phyloP scores from a whole-genome alignment of 805 yeast genomes.

The Candida palmyrensis region DNA sequence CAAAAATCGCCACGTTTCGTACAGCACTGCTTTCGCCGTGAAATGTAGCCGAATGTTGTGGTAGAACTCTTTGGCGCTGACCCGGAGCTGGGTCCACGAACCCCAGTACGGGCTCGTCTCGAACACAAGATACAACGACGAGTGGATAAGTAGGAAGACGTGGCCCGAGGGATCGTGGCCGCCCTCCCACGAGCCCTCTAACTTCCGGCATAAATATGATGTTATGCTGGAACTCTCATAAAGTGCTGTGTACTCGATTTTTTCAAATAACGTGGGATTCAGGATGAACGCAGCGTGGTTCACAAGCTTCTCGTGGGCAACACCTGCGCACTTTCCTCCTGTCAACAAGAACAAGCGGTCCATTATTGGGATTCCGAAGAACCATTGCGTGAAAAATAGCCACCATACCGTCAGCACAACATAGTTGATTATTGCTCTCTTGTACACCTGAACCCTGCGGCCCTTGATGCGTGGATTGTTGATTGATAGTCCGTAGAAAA shows the following conservation, averaged over 20 bases:
- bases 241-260: constrained; percentile 4
- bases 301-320: constrained; percentile 10
- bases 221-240: constrained; percentile 17
- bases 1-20: constrained; percentile 7
- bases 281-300: constrained; percentile 9
- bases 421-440: constrained; percentile 38
- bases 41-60: background rate
- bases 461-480: constrained; percentile 3
- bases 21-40: constrained; percentile 1
- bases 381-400: constrained; percentile 84
- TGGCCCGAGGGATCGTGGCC: constrained; percentile 98
- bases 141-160: constrained; percentile 68
- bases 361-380: constrained; percentile 81
- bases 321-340: constrained; percentile 70
- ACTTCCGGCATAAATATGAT: constrained; percentile 29
- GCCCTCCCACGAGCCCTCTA: constrained; percentile 66
- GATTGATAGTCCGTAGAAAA: constrained; percentile 19
- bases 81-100: constrained; percentile 16
- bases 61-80: background rate
- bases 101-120: constrained; percentile 47
- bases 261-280: constrained; percentile 9
- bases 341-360: constrained; percentile 73
- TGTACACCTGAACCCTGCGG: constrained; percentile 2
- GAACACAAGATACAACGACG: constrained; percentile 59
- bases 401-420: constrained; percentile 68